Evolutionary conservation across 1,284 basidiomycete genomes (phyloP).

Genomic region (Ustilago vetiveriae): DNA sequence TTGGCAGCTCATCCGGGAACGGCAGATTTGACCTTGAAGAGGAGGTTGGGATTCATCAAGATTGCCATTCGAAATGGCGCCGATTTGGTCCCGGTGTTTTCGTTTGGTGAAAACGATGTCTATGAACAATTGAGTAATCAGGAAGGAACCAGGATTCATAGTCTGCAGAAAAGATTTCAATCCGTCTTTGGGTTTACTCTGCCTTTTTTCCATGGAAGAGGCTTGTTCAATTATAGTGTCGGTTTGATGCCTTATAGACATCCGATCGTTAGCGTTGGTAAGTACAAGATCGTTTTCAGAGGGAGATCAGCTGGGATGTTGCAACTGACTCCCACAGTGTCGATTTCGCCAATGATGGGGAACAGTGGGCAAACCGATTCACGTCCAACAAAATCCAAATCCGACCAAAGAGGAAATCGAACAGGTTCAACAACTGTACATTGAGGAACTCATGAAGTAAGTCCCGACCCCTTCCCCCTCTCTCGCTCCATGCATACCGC

Average conservation of each 20-base stretch:
- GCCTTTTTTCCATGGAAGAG: conserved; percentile 86
- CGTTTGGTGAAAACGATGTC: conserved; percentile 99
- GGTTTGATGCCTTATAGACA: conserved; percentile 92
- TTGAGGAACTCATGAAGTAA: conserved; percentile 74
- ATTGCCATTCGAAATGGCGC: conserved; percentile 88
- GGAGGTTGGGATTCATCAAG: conserved; percentile 87
- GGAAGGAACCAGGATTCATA: conserved; percentile 85
- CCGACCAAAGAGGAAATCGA: conserved; percentile 83
- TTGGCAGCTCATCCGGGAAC: conserved; percentile 93
- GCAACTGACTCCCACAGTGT: too few species aligned
- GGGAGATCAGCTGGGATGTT: neutral
- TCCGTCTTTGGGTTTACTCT: conserved; percentile 89
- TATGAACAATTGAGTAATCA: conserved; percentile 95
- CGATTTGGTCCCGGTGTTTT: conserved; percentile 62
- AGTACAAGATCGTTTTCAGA: conserved; percentile 12
- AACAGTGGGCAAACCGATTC: conserved; percentile 82
- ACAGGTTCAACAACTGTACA: conserved; percentile 84
- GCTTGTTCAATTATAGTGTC: conserved; percentile 75
- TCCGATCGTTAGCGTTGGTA: conserved; percentile 86
- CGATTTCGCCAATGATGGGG: too few species aligned
- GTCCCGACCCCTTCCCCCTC: too few species aligned
- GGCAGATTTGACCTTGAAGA: conserved; percentile 86
- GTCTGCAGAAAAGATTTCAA: conserved; percentile 61
- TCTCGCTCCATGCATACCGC: too few species aligned
- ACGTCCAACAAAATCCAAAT: conserved; percentile 78